Conservation (phyloP, 192 early-diverging fungal species). For the Pecoramyces ruminantium region DNA sequence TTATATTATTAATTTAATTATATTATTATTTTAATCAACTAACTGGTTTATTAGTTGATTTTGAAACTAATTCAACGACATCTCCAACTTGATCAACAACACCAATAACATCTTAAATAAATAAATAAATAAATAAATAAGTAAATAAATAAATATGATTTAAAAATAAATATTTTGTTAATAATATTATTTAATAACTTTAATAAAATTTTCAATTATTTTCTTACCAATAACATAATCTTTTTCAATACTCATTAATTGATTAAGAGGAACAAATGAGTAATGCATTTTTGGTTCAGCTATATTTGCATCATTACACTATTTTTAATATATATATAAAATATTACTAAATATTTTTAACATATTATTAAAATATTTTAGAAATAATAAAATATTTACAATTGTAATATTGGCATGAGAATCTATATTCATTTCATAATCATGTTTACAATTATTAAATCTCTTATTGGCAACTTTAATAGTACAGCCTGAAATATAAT, state of each 20-base stretch:
- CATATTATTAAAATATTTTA: not conserved
- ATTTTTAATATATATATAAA: too few species aligned
- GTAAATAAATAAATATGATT: too few species aligned
- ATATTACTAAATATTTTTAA: too few species aligned
- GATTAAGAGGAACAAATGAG: constrained; percentile 51
- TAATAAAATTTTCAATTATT: too few species aligned
- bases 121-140: too few species aligned
- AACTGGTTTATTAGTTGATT: constrained; percentile 41
- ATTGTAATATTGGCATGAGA: constrained; percentile 39
- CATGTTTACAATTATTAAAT: constrained; percentile 62
- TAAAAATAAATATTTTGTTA: too few species aligned
- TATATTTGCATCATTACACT: constrained; percentile 11
- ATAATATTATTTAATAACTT: too few species aligned
- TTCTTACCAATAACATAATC: constrained; percentile 37
- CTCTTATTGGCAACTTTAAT: constrained; percentile 73
- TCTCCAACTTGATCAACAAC: constrained; percentile 49
- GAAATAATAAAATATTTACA: constrained; percentile 19
- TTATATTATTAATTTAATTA: too few species aligned
- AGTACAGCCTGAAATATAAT: constrained; percentile 63
- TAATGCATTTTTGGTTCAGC: constrained; percentile 34
- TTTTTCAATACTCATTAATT: constrained; percentile 52
- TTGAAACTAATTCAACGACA: constrained; percentile 36
- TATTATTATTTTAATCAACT: constrained; percentile 1
- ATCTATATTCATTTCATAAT: constrained; percentile 84
- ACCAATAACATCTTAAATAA: constrained; percentile 52